Evolutionary conservation across 768 basidiomycete species (phyloP).

Genomic region (Hemileccinum rubropunctum): DNA sequence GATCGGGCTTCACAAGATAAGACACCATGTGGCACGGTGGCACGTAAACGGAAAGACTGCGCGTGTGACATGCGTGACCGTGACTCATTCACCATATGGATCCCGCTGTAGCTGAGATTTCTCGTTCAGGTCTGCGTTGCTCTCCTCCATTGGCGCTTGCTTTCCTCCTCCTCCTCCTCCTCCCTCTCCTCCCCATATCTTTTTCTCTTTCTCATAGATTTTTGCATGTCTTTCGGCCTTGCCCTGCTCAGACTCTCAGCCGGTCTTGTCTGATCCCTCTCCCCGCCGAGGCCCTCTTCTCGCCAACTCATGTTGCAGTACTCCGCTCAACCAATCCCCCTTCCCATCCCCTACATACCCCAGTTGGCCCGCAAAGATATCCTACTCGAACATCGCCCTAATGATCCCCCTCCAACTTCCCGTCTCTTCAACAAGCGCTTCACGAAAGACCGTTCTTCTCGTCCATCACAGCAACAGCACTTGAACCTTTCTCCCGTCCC

Average conservation of each 20-base stretch:
- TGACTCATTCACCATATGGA: conserved; percentile 5
- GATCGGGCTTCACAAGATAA: not conserved
- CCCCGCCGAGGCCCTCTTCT: conserved; percentile 30
- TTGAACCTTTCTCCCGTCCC: conserved; percentile 19
- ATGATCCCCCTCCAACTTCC: conserved; percentile 27
- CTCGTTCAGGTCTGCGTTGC: conserved; percentile 20
- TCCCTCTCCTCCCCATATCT: not conserved
- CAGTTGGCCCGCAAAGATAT: conserved; percentile 33
- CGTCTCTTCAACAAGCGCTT: conserved; percentile 36
- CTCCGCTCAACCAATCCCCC: conserved; percentile 33
- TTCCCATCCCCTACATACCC: conserved; percentile 31
- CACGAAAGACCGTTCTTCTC: conserved; percentile 29
- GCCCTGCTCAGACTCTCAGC: conserved; percentile 31
- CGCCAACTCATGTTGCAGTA: conserved; percentile 60
- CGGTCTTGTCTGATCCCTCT: conserved; percentile 54
- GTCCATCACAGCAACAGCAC: conserved; percentile 17
- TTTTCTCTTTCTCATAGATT: conserved; percentile 4
- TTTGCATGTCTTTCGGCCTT: conserved; percentile 31
- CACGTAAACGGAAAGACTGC: conserved; percentile 17
- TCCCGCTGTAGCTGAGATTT: conserved; percentile 8
- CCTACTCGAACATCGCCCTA: conserved; percentile 24
- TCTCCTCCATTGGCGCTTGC: conserved; percentile 23
- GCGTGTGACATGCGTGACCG: conserved; percentile 3
- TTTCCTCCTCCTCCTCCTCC: conserved; percentile 16
- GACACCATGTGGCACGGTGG: conserved; percentile 14